Conservation (phyloP, 768 basidiomycete species). For the Crucibulum laeve region DNA sequence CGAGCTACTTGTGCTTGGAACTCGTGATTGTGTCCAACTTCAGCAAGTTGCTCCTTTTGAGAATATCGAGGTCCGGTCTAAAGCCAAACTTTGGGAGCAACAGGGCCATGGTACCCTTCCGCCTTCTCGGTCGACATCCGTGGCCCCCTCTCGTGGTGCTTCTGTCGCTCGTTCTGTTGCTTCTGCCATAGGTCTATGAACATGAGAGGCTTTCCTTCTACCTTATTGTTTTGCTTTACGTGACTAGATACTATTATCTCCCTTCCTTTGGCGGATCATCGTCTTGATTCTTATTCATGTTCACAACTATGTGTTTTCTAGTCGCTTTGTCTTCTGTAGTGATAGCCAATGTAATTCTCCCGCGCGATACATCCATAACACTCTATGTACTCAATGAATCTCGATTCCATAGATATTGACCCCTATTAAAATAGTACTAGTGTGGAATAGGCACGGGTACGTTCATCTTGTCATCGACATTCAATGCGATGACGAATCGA, state of each 20-base stretch:
- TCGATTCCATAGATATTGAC: too few species aligned
- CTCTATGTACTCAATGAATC: too few species aligned
- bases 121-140: constrained; percentile 15
- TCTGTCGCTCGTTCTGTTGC: constrained; percentile 43
- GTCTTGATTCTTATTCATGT: too few species aligned
- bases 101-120: constrained; percentile 31
- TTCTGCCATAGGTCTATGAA: constrained; percentile 34
- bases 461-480: constrained; percentile 22
- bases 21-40: constrained; percentile 85
- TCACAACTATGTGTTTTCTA: too few species aligned
- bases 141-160: constrained; percentile 20
- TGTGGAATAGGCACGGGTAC: constrained; percentile 19
- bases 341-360: too few species aligned
- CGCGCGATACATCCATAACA: too few species aligned
- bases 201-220: too few species aligned
- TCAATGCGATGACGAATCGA: constrained; percentile 19
- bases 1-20: constrained; percentile 90
- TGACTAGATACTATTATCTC: too few species aligned
- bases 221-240: too few species aligned
- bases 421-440: too few species aligned
- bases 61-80: constrained; percentile 80
- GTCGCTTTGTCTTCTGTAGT: too few species aligned
- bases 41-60: constrained; percentile 72
- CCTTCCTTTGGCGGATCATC: too few species aligned
- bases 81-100: constrained; percentile 82